phyloP scores from a whole-genome alignment of 2,329 filamentous ascomycete genomes.

The Fusarium anthophilum region DNA sequence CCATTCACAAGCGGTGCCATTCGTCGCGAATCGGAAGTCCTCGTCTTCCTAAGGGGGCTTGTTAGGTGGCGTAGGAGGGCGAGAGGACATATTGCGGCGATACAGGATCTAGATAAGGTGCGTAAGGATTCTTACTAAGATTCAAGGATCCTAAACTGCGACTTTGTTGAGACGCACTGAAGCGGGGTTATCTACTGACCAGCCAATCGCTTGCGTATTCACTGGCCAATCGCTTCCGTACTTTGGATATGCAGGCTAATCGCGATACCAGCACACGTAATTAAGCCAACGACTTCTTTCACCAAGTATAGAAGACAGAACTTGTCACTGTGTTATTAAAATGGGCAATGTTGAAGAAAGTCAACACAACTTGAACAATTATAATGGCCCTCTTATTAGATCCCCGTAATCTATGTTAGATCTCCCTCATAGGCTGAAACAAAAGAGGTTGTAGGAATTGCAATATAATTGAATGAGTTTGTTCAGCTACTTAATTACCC shows the following conservation, averaged over 20 bases:
- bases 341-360: not conserved
- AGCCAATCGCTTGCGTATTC: not conserved
- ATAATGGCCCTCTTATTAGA: not conserved
- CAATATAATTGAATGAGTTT: accelerated
- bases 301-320: accelerated
- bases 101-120: not conserved
- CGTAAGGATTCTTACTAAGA: not conserved
- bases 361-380: accelerated
- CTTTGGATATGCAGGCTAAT: not conserved
- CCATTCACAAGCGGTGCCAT: not conserved
- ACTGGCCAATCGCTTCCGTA: not conserved
- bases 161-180: not conserved
- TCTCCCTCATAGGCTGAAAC: accelerated
- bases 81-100: not conserved
- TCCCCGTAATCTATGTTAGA: accelerated
- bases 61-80: not conserved
- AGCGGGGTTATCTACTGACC: not conserved
- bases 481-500: not conserved
- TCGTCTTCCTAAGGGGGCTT: not conserved
- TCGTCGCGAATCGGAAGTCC: not conserved
- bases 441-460: not conserved
- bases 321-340: accelerated
- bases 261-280: not conserved
- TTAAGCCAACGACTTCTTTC: not conserved
- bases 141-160: not conserved